These are phyloP conservation scores for Salvia hispanica DNA, from an alignment of 257 asterid species.

Conservation along the genomic window DNA sequence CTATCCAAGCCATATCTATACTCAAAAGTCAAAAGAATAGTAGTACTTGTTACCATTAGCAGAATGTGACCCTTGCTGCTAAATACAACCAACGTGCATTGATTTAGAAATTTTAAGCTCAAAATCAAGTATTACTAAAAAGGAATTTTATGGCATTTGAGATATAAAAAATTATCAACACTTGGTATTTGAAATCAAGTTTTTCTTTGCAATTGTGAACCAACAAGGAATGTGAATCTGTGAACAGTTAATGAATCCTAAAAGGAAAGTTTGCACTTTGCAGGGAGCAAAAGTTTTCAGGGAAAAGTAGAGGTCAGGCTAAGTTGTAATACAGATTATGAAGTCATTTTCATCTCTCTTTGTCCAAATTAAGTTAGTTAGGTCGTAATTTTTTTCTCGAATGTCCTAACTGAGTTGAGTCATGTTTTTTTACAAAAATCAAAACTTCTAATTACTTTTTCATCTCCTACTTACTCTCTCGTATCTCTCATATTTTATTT, in stretches of 20 bases:
- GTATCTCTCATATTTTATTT: too few species aligned
- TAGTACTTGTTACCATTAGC: conserved; percentile 56
- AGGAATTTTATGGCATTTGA: conserved; percentile 13
- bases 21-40: conserved; percentile 78
- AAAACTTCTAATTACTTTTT: too few species aligned
- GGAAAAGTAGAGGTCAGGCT: conserved; percentile 10
- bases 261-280: conserved; percentile 24
- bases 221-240: conserved; percentile 31
- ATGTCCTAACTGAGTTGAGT: too few species aligned
- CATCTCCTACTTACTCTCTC: too few species aligned
- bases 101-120: conserved; percentile 33
- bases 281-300: conserved; percentile 20
- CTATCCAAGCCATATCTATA: conserved; percentile 65
- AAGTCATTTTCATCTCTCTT: too few species aligned
- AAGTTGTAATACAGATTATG: too few species aligned
- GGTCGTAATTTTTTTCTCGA: too few species aligned
- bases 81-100: conserved; percentile 41
- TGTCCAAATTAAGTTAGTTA: too few species aligned
- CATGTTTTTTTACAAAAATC: too few species aligned
- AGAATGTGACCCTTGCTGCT: conserved; percentile 79
- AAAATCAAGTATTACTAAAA: conserved; percentile 18
- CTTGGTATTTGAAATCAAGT: conserved; percentile 40
- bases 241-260: conserved; percentile 16
- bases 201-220: conserved; percentile 84
- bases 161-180: conserved; percentile 14